phyloP scores from a whole-genome alignment of 2,329 filamentous ascomycete species.

The Eutypella sp. region DNA sequence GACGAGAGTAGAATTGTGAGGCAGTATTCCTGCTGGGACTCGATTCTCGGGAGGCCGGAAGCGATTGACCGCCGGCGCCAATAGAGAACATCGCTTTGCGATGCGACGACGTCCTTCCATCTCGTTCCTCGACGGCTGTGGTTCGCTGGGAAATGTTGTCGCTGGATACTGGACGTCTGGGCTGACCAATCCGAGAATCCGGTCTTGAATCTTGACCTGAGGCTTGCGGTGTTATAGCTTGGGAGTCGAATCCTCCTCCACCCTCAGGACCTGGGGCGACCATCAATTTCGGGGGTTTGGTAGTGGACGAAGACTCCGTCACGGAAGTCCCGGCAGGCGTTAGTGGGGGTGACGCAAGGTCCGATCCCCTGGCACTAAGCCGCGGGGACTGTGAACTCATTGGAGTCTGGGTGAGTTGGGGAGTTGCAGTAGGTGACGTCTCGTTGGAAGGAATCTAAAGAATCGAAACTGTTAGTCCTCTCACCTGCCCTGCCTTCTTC shows the following conservation, averaged over 20 bases:
- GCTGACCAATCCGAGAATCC: conserved; percentile 33
- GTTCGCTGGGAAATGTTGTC: conserved; percentile 38
- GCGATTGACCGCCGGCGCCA: conserved; percentile 43
- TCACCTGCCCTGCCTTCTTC: too few relatives aligned
- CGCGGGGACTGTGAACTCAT: conserved; percentile 61
- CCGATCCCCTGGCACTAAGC: conserved; percentile 61
- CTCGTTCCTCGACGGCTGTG: conserved; percentile 31
- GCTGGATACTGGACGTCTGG: conserved; percentile 39
- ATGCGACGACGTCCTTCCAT: conserved; percentile 33
- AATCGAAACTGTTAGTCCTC: conserved; percentile 14
- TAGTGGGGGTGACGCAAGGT: conserved; percentile 81
- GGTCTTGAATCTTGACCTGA: conserved; percentile 51
- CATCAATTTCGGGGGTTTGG: conserved; percentile 18
- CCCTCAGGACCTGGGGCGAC: conserved; percentile 17
- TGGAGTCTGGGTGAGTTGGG: conserved; percentile 60
- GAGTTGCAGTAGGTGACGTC: conserved; percentile 55
- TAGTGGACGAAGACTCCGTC: conserved; percentile 30
- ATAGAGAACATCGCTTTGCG: conserved; percentile 51
- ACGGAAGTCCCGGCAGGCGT: conserved; percentile 73
- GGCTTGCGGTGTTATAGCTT: conserved; percentile 64
- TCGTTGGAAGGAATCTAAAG: conserved; percentile 59
- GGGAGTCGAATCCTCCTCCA: conserved; percentile 20
- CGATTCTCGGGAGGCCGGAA: conserved; percentile 54
- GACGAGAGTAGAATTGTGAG: conserved; percentile 62
- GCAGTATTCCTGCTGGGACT: conserved; percentile 62